phyloP scores from a whole-genome alignment of 2,329 filamentous ascomycete species.

The Akanthomyces uredinophilus region DNA sequence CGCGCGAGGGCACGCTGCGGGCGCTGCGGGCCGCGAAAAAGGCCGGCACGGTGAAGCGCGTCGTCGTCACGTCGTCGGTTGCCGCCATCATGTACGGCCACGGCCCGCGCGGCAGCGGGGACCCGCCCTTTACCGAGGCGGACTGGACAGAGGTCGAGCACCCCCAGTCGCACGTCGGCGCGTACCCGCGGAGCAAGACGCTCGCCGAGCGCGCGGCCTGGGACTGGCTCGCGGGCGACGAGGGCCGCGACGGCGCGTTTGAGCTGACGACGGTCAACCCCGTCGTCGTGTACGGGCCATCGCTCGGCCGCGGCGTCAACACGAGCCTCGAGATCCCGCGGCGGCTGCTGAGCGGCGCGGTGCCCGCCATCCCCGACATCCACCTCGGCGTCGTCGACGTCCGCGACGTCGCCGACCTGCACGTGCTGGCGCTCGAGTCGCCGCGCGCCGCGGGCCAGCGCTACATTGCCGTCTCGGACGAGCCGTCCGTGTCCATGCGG shows the following conservation, averaged over 20 bases:
- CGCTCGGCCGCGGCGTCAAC: conserved; percentile 12
- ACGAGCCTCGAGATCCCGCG: conserved; percentile 22
- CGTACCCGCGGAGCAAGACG: conserved; percentile 16
- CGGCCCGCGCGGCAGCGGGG: not conserved
- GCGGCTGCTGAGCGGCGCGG: conserved; percentile 21
- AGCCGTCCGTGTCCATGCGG: not conserved
- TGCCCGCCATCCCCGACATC: conserved; percentile 23
- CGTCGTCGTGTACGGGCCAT: conserved; percentile 16
- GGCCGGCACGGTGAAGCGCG: conserved; percentile 18
- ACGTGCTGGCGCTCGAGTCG: conserved; percentile 11
- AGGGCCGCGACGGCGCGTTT: not conserved
- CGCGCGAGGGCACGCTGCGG: conserved; percentile 19
- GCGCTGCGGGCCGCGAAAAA: conserved; percentile 17
- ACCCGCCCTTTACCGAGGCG: conserved; percentile 1
- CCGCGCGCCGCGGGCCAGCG: conserved; percentile 9
- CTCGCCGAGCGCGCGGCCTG: conserved; percentile 17
- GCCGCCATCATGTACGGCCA: conserved; percentile 7
- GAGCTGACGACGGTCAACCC: conserved; percentile 16
- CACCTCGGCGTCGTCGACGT: conserved; percentile 21
- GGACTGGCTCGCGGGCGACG: conserved; percentile 17
- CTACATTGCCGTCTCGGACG: conserved; percentile 13
- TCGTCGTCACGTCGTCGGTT: conserved; percentile 18
- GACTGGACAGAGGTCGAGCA: conserved; percentile 5
- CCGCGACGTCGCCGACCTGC: conserved; percentile 20
- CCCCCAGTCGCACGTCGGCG: not conserved